Conservation (phyloP, 208 protist species). For the Balamuthia mandrillaris region DNA sequence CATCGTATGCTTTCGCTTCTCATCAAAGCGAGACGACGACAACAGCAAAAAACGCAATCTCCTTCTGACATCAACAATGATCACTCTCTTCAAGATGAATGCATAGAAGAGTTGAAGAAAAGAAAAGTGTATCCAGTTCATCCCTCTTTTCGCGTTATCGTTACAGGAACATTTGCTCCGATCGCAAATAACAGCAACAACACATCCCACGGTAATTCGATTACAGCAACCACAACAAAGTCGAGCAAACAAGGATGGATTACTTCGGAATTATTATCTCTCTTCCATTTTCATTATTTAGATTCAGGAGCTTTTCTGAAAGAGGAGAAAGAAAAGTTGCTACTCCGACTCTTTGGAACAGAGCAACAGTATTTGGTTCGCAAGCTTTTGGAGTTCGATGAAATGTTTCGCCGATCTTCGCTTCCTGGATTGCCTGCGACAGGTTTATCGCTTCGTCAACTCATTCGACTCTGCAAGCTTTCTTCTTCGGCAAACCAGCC, state of each 20-base stretch:
- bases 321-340: conserved; percentile 31
- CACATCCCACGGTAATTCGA: not conserved
- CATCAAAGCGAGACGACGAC: not conserved
- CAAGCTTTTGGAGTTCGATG: not conserved
- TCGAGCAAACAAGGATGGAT: conserved; percentile 64
- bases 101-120: not conserved
- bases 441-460: not conserved
- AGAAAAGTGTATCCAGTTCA: conserved; percentile 77
- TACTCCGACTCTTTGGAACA: not conserved
- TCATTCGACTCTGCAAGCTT: not conserved
- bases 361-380: not conserved
- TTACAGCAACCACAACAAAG: conserved; percentile 20
- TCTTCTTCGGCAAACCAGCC: not conserved
- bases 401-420: conserved; percentile 40
- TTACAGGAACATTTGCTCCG: conserved; percentile 50
- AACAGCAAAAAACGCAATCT: not conserved
- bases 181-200: not conserved
- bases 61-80: not conserved
- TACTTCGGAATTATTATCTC: conserved; percentile 76
- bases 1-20: conserved; percentile 51
- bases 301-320: conserved; percentile 34
- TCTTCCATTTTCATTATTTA: conserved; percentile 80
- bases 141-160: conserved; percentile 83
- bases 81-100: conserved; percentile 19
- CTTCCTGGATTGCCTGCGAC: conserved; percentile 60